A percentile compares a stretch with the other conserved stretches of the same genome.
These are phyloP conservation scores for Lasiosphaeria miniovina DNA, from an alignment of 495 filamentous ascomycete species.

Conservation along the genomic window DNA sequence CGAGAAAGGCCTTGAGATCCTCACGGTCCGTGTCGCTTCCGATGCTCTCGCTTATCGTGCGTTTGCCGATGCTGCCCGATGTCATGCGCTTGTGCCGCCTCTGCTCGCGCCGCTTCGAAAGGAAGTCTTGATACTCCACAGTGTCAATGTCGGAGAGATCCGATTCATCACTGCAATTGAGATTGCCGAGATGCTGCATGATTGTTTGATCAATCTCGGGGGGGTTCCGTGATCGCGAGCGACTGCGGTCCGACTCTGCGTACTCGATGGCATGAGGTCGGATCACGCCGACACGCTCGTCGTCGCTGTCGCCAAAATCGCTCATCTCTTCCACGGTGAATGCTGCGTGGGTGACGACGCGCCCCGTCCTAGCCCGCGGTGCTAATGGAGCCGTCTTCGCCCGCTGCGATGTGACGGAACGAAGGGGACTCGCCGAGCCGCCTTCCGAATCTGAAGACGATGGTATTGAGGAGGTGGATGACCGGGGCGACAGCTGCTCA, in stretches of 20 bases:
- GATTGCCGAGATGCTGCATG: conserved; percentile 37
- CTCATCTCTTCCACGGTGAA: conserved; percentile 47
- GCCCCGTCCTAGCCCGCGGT: conserved; percentile 27
- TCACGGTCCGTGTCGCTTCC: conserved; percentile 53
- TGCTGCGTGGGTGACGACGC: conserved; percentile 31
- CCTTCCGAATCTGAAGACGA: conserved; percentile 27
- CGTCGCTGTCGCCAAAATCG: conserved; percentile 40
- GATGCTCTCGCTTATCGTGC: conserved; percentile 50
- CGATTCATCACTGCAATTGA: conserved; percentile 44
- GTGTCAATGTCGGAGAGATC: conserved; percentile 42
- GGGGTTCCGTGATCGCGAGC: conserved; percentile 34
- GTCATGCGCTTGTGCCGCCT: conserved; percentile 46
- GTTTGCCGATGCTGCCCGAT: conserved; percentile 52
- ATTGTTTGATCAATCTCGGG: conserved; percentile 39
- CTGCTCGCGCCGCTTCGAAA: conserved; percentile 35
- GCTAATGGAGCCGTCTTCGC: conserved; percentile 24
- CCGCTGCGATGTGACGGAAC: conserved; percentile 34
- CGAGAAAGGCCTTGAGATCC: conserved; percentile 44
- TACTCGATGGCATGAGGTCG: conserved; percentile 45
- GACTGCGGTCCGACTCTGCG: conserved; percentile 44
- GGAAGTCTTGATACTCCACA: conserved; percentile 33
- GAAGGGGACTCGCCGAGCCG: conserved; percentile 30
- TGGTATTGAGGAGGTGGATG: conserved; percentile 39
- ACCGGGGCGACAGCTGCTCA: conserved; percentile 51
- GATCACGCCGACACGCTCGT: conserved; percentile 37